These are phyloP conservation scores for Bacidia rubella DNA, from an alignment of 495 filamentous ascomycete genomes.

Conservation along the genomic window DNA sequence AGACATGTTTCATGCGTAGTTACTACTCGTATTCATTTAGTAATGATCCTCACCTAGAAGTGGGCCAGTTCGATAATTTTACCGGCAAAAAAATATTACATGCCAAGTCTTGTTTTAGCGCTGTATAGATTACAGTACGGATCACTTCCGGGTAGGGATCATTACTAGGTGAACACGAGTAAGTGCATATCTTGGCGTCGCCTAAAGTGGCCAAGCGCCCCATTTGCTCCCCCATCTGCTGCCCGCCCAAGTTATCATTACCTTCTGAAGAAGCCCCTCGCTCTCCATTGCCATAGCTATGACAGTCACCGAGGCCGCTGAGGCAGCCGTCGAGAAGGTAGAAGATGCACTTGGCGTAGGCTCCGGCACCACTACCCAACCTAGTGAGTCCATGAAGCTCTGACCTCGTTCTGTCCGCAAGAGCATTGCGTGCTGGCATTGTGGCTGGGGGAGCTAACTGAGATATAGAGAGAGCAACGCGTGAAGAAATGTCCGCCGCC, in stretches of 20 bases:
- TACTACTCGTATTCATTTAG: too few species aligned
- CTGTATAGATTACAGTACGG: too few species aligned
- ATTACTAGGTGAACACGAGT: too few species aligned
- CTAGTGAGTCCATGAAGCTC: conserved; percentile 24
- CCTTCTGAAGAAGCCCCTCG: background rate
- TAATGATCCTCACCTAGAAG: too few species aligned
- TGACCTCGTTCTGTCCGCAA: conserved; percentile 14
- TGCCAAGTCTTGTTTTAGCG: too few species aligned
- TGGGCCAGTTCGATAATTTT: too few species aligned
- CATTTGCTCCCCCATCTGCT: background rate
- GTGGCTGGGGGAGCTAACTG: background rate
- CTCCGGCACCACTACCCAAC: conserved; percentile 17
- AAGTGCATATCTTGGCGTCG: background rate
- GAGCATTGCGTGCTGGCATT: background rate
- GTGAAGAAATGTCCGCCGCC: conserved; percentile 86
- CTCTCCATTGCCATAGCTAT: background rate
- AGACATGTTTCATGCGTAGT: too few species aligned
- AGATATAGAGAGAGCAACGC: conserved; percentile 44
- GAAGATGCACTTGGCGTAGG: conserved; percentile 40
- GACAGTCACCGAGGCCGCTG: conserved; percentile 27
- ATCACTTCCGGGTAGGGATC: too few species aligned
- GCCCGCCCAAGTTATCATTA: background rate
- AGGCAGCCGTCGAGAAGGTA: conserved; percentile 34
- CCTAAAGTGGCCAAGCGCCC: background rate
- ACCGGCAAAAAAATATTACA: too few species aligned